These are phyloP conservation scores for Entomortierella parvispora DNA, from an alignment of 192 early-diverging fungal genomes.

Conservation along the genomic window DNA sequence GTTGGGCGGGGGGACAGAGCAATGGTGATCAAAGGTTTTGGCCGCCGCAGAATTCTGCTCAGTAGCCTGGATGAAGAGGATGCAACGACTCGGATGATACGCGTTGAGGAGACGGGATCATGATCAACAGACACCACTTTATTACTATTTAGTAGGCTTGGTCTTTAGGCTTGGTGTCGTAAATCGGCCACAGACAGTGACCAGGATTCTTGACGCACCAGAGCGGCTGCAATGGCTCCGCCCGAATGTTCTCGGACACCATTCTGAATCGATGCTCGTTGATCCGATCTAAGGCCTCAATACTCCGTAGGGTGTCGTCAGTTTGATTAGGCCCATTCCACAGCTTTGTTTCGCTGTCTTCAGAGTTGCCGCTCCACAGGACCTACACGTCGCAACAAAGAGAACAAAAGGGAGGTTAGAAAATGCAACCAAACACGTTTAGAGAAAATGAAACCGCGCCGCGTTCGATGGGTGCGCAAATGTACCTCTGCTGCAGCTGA, in stretches of 20 bases:
- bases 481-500: constrained; percentile 73
- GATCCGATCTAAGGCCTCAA: constrained; percentile 71
- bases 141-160: constrained; percentile 1
- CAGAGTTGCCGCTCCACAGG: constrained; percentile 70
- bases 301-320: constrained; percentile 62
- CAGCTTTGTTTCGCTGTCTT: constrained; percentile 57
- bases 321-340: constrained; percentile 51
- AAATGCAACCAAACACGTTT: not conserved
- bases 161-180: constrained; percentile 23
- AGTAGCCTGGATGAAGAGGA: too few species aligned
- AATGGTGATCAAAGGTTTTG: too few species aligned
- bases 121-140: too few species aligned
- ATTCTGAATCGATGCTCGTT: constrained; percentile 79
- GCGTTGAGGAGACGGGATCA: too few species aligned
- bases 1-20: too few species aligned
- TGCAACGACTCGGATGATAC: too few species aligned
- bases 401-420: not conserved
- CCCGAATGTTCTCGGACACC: constrained; percentile 69
- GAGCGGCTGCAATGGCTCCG: constrained; percentile 79
- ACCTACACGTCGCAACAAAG: constrained; percentile 12
- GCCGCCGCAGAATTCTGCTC: too few species aligned
- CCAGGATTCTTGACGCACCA: constrained; percentile 75
- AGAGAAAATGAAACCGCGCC: not conserved
- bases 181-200: constrained; percentile 41
- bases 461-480: not conserved